Conservation (phyloP, 2,329 filamentous ascomycete genomes). For the Colletotrichum tofieldiae region DNA sequence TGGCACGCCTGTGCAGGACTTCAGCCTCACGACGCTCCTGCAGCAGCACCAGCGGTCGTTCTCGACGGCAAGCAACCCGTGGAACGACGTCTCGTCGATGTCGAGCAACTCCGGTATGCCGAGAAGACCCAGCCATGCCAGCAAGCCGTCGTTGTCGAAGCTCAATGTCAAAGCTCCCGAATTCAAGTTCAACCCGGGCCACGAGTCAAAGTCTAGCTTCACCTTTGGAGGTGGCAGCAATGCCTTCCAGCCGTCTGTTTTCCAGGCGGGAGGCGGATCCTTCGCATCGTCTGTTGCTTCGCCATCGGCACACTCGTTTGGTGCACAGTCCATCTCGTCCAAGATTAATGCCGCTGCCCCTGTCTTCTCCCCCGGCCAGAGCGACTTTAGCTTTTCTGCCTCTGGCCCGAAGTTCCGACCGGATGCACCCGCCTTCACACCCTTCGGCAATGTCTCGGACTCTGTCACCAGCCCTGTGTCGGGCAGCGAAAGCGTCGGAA, state of each 20-base stretch:
- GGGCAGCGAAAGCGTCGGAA: constrained; percentile 60
- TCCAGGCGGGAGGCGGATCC: constrained; percentile 55
- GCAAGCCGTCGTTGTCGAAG: constrained; percentile 81
- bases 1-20: constrained; percentile 72
- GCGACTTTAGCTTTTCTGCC: constrained; percentile 78
- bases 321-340: constrained; percentile 57
- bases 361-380: constrained; percentile 78
- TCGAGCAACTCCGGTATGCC: constrained; percentile 53
- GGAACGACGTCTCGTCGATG: constrained; percentile 67
- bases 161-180: constrained; percentile 92
- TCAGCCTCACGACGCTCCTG: constrained; percentile 61
- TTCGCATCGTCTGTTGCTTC: constrained; percentile 53
- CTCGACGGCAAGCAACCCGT: constrained; percentile 75
- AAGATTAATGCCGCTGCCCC: constrained; percentile 80
- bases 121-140: constrained; percentile 71
- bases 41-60: constrained; percentile 68
- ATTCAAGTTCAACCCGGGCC: constrained; percentile 82
- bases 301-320: constrained; percentile 57
- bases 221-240: constrained; percentile 62
- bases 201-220: constrained; percentile 67
- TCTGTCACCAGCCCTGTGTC: constrained; percentile 65
- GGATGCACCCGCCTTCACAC: constrained; percentile 84
- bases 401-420: constrained; percentile 80
- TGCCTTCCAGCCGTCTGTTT: constrained; percentile 65
- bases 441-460: constrained; percentile 64